Percentiles rank a stretch among this genome's conserved stretches.
These are phyloP conservation scores for Darksidea phi DNA, from an alignment of 495 filamentous ascomycete species.

Conservation along the genomic window DNA sequence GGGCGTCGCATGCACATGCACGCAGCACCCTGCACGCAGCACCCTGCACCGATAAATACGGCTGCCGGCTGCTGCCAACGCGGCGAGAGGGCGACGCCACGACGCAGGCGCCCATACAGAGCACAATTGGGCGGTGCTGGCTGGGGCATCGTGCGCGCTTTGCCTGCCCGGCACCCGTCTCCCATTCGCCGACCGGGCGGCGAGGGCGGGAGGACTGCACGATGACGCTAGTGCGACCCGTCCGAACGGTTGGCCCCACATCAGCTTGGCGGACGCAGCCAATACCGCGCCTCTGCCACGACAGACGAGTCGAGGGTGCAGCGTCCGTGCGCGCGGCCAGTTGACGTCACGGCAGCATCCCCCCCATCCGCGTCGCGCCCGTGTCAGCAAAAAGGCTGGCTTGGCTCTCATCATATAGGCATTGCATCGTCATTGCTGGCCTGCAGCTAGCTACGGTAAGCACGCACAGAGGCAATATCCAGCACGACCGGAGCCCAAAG, in stretches of 20 bases:
- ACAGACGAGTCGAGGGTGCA: background rate
- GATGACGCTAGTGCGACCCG: conserved; percentile 4
- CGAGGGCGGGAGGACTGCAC: too few species aligned
- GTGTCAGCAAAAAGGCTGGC: conserved; percentile 13
- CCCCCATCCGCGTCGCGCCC: background rate
- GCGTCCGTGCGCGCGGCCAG: background rate
- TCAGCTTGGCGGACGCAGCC: background rate
- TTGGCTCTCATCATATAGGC: conserved; percentile 16
- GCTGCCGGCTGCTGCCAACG: background rate
- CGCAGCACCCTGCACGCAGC: conserved; percentile 9
- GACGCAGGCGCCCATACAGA: background rate
- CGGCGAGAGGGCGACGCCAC: too few species aligned
- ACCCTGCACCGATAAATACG: too few species aligned
- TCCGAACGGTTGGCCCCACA: conserved; percentile 8
- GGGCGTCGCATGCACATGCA: background rate
- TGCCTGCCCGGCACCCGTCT: too few species aligned
- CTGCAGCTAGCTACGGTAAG: background rate
- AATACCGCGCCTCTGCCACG: conserved; percentile 3
- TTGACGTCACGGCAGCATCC: background rate
- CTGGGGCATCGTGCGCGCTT: background rate
- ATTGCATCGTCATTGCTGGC: background rate
- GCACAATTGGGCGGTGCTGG: background rate
- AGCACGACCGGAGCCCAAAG: background rate
- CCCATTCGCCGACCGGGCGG: too few species aligned
- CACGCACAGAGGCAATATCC: background rate